These are phyloP conservation scores for Saccharomycopsis schoenii DNA, from an alignment of 805 yeast genomes.

Conservation along the genomic window DNA sequence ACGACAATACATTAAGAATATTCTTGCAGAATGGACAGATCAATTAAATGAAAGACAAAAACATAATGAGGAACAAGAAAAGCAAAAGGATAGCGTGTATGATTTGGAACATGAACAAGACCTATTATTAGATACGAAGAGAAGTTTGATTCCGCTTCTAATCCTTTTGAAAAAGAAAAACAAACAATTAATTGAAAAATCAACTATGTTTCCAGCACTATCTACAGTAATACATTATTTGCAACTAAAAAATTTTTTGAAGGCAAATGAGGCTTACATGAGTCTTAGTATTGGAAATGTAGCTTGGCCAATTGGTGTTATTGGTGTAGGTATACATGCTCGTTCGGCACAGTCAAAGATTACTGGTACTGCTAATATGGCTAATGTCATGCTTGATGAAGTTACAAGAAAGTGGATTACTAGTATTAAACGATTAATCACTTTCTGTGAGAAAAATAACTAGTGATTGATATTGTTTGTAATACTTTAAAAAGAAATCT, in stretches of 20 bases:
- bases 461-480: neutral
- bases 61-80: constrained; percentile 27
- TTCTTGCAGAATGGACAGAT: constrained; percentile 37
- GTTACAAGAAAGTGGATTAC: constrained; percentile 68
- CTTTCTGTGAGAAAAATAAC: constrained; percentile 32
- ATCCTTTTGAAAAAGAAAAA: constrained; percentile 39
- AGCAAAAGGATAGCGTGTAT: constrained; percentile 9
- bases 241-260: constrained; percentile 41
- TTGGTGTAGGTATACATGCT: constrained; percentile 70
- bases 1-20: constrained; percentile 36
- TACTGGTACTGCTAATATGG: constrained; percentile 37
- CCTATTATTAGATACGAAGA: constrained; percentile 37
- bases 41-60: constrained; percentile 25
- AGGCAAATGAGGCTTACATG: constrained; percentile 62
- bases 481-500: neutral
- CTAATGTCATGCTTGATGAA: constrained; percentile 76
- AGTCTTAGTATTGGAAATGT: constrained; percentile 76
- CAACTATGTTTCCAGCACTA: constrained; percentile 37
- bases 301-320: constrained; percentile 88
- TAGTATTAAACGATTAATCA: constrained; percentile 63
- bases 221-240: constrained; percentile 49
- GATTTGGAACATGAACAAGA: constrained; percentile 20
- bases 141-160: constrained; percentile 40
- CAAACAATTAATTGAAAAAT: constrained; percentile 25
- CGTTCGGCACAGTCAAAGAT: constrained; percentile 54